Base-by-base conservation (phyloP, 805 yeast species). In the Wickerhamomyces chaumierensis region DNA sequence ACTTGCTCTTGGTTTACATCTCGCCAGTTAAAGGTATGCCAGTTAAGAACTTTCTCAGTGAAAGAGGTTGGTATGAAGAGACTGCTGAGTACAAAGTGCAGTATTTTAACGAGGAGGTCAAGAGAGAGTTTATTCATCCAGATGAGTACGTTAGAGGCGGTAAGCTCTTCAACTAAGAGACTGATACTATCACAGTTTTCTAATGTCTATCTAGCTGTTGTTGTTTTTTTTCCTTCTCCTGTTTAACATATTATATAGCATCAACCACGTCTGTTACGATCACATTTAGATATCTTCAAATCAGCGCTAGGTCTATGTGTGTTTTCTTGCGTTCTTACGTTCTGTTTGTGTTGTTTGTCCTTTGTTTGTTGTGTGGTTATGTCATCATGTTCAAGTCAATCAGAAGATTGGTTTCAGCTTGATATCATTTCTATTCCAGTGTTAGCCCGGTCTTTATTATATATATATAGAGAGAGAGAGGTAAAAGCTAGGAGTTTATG, bases 1-100 rank as follows among this genome's bases (percentile, higher is more conserved):
- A 84, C 57, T 66, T 73, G 16, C 25, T 68, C 1, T 52, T 82
- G 42, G 69, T 75, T 35, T 58, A 63, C 42, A 35, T 73, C 19
- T 74, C 62, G 53, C 88, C 90, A 7, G 55, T 74, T 17, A 42
- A 44, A 11, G 78, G 78, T 38, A 48, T 61, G 40, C 74, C 75
- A 17, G 54, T 46, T 19, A 48, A 49, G 37, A 54, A 48, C 39
- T 55, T 63, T 33, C 62, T 77, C 14, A 50, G 39, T 32, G 72
- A 72, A 41, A 67, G 64, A 46, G 77, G 72, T 13, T 81, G 87
- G 55, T 51, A 42, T 36, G 55, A 74, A 48, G 35, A 46, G 21
- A 39, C 33, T 32, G 25, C 35, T 18, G 39, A 44, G 11, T 35
- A 35, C 8, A 37, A 47, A 8, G 37, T 40, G 19, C 45, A 39